Evolutionary conservation across 2,329 filamentous ascomycete species (phyloP).

Genomic region (Knoxdaviesia capensis): DNA sequence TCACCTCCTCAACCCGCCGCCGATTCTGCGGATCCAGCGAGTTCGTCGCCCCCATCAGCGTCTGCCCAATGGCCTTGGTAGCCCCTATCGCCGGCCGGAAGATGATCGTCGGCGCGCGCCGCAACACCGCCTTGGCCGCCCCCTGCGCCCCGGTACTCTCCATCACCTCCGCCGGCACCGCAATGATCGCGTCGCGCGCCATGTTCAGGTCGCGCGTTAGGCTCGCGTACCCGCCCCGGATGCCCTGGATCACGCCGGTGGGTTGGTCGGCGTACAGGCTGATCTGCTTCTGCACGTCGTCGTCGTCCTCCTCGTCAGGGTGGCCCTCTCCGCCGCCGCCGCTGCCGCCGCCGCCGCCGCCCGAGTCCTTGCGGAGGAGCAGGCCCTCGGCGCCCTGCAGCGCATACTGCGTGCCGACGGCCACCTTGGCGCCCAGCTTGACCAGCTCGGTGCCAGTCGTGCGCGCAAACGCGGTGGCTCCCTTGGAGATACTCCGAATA

Average conservation of each 20-base stretch:
- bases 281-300: slow-evolving; percentile 57
- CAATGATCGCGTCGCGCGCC: slow-evolving; percentile 80
- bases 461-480: slow-evolving; percentile 72
- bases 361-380: slow-evolving; percentile 16
- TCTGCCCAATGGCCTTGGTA: slow-evolving; percentile 72
- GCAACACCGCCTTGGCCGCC: slow-evolving; percentile 58
- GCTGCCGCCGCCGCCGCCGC: neutral
- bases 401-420: slow-evolving; percentile 85
- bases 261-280: slow-evolving; percentile 91
- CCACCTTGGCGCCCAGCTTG: slow-evolving; percentile 81
- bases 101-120: slow-evolving; percentile 79
- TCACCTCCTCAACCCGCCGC: slow-evolving; percentile 71
- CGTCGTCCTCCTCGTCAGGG: slow-evolving; percentile 31
- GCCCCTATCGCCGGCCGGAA: slow-evolving; percentile 80
- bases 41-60: slow-evolving; percentile 81
- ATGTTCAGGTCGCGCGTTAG: slow-evolving; percentile 73
- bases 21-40: slow-evolving; percentile 67
- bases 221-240: slow-evolving; percentile 64
- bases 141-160: slow-evolving; percentile 67
- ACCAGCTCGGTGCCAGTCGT: slow-evolving; percentile 91
- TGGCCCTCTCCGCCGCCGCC: neutral
- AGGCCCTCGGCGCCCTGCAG: slow-evolving; percentile 76
- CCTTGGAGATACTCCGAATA: slow-evolving; percentile 79
- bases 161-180: slow-evolving; percentile 78
- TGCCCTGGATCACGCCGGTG: slow-evolving; percentile 66